Evolutionary conservation across 495 filamentous ascomycete species (phyloP).

Genomic region (Daldinia decipiens): DNA sequence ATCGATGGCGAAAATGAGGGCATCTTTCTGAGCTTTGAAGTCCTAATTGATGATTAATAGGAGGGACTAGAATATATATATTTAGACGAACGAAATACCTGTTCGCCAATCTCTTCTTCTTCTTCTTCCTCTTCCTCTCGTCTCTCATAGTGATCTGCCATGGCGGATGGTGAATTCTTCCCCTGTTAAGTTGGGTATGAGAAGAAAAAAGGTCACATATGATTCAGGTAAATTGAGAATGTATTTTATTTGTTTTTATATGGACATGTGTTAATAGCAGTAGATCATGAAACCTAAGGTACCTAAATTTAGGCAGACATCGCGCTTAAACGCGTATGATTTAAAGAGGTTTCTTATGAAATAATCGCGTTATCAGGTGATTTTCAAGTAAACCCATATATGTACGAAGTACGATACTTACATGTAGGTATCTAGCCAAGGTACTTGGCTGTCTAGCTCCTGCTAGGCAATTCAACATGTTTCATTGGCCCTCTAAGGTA

Average conservation of each 20-base stretch:
- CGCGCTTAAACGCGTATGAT: conserved; percentile 34
- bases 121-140: conserved; percentile 75
- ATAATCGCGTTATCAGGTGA: conserved; percentile 40
- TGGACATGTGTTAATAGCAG: not conserved
- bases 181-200: not conserved
- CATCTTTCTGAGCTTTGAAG: conserved; percentile 94
- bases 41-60: conserved; percentile 63
- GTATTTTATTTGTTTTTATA: not conserved
- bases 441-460: not conserved
- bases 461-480: conserved; percentile 40
- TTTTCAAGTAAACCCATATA: not conserved
- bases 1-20: conserved; percentile 94
- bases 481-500: conserved; percentile 32
- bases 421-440: not conserved
- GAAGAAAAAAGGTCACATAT: not conserved
- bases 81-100: conserved; percentile 57
- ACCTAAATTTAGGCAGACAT: conserved; percentile 29
- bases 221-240: not conserved
- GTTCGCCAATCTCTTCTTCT: conserved; percentile 70
- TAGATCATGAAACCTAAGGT: not conserved
- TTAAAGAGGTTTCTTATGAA: conserved; percentile 21
- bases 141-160: conserved; percentile 59
- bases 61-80: not conserved
- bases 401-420: too few relatives aligned
- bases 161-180: conserved; percentile 27